phyloP scores from a whole-genome alignment of 495 filamentous ascomycete species.

The Bacidia gigantensis region DNA sequence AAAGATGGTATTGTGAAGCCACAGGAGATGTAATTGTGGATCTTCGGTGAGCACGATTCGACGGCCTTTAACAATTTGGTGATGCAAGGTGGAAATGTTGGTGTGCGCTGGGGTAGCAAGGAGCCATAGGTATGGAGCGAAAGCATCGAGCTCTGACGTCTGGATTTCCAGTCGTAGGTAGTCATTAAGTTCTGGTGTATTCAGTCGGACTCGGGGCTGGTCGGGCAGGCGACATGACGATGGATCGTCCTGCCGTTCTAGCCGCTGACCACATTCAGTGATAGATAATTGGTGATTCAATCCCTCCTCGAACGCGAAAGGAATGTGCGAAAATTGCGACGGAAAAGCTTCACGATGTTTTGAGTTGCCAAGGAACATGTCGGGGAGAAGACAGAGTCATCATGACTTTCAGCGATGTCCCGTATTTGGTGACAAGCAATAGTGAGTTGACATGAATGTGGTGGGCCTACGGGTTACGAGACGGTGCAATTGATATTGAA shows the following conservation, averaged over 20 bases:
- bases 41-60: slow-evolving; percentile 35
- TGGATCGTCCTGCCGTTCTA: not conserved
- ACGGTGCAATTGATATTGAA: no score
- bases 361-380: no score
- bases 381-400: no score
- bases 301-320: not conserved
- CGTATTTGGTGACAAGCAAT: no score
- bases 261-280: not conserved
- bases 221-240: not conserved
- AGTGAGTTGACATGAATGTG: no score
- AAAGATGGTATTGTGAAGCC: slow-evolving; percentile 36
- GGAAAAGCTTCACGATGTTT: not conserved
- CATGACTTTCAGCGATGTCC: no score
- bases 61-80: slow-evolving; percentile 30
- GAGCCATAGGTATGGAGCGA: not conserved
- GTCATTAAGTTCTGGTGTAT: not conserved
- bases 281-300: not conserved
- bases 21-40: slow-evolving; percentile 40
- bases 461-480: no score
- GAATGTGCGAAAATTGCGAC: not conserved
- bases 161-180: not conserved
- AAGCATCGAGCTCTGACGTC: not conserved
- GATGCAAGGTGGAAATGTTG: slow-evolving; percentile 22
- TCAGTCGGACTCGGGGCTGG: not conserved
- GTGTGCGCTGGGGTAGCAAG: not conserved